Evolutionary conservation across 148 eudicot species (phyloP).

Genomic region (Cornus florida): DNA sequence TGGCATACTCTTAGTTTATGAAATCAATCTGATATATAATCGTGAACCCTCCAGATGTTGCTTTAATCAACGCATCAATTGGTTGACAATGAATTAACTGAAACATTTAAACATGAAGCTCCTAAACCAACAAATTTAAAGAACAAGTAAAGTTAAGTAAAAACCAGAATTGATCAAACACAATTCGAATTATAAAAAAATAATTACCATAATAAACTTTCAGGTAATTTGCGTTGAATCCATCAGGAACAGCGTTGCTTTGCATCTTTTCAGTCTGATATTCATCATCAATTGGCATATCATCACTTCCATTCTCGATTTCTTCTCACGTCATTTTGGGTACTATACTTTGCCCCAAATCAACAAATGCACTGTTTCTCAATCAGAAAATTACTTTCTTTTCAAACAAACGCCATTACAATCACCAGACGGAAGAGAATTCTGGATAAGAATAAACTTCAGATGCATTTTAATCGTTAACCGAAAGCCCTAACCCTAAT

Average conservation of each 20-base stretch:
- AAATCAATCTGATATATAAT: too few relatives aligned
- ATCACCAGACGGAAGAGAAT: not conserved
- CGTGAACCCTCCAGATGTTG: not conserved
- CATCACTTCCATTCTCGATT: constrained; percentile 50
- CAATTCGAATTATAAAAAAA: not conserved
- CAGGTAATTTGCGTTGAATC: constrained; percentile 61
- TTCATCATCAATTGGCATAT: constrained; percentile 61
- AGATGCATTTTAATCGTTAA: not conserved
- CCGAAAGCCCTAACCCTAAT: not conserved
- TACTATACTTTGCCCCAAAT: constrained; percentile 3
- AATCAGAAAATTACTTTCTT: not conserved
- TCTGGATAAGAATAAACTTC: not conserved
- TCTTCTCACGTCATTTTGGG: constrained; percentile 46
- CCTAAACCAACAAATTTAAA: not conserved
- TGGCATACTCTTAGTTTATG: not conserved
- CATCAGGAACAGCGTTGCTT: constrained; percentile 34
- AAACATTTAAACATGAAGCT: not conserved
- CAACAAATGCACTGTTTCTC: not conserved
- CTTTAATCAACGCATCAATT: not conserved
- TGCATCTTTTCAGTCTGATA: constrained; percentile 20
- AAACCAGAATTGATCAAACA: not conserved
- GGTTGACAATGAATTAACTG: not conserved
- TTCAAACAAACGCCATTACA: not conserved
- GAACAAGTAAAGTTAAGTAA: too few relatives aligned
- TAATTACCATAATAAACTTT: constrained; percentile 67